Evolutionary conservation across 805 yeast species (phyloP).

Genomic region (Maudiozyma turicensis): DNA sequence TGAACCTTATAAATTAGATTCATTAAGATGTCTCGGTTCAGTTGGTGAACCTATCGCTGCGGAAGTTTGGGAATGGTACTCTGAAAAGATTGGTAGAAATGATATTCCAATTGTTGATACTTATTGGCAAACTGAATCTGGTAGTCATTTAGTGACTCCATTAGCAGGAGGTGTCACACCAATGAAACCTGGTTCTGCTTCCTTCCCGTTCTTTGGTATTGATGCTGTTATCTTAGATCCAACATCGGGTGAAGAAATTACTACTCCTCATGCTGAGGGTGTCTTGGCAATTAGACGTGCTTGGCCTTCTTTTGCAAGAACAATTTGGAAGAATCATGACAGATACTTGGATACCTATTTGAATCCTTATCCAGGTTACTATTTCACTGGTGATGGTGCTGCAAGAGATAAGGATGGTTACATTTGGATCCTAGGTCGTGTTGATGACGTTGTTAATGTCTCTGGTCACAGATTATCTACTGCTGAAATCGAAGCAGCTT

Average conservation of each 20-base stretch:
- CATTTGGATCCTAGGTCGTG: conserved; percentile 80
- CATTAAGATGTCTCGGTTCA: conserved; percentile 65
- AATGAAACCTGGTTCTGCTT: conserved; percentile 78
- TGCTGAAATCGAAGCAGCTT: conserved; percentile 79
- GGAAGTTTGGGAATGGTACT: conserved; percentile 83
- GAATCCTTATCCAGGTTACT: conserved; percentile 71
- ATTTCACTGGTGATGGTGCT: conserved; percentile 87
- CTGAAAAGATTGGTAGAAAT: conserved; percentile 58
- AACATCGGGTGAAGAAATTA: conserved; percentile 57
- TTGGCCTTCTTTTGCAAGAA: conserved; percentile 84
- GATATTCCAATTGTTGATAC: conserved; percentile 71
- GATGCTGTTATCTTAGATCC: conserved; percentile 68
- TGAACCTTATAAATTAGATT: conserved; percentile 49
- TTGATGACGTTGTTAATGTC: conserved; percentile 81
- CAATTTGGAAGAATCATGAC: conserved; percentile 68
- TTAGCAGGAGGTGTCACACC: conserved; percentile 69
- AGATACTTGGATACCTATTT: conserved; percentile 74
- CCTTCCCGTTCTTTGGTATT: conserved; percentile 78
- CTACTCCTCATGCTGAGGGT: conserved; percentile 69
- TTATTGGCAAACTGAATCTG: conserved; percentile 86
- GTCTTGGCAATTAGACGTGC: conserved; percentile 60
- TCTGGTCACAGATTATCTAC: conserved; percentile 84
- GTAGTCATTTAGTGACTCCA: conserved; percentile 71
- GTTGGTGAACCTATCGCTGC: conserved; percentile 85
- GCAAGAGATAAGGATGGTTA: conserved; percentile 78